Base-by-base conservation (phyloP, 164 flowering plant genomes). In the Santalum album region DNA sequence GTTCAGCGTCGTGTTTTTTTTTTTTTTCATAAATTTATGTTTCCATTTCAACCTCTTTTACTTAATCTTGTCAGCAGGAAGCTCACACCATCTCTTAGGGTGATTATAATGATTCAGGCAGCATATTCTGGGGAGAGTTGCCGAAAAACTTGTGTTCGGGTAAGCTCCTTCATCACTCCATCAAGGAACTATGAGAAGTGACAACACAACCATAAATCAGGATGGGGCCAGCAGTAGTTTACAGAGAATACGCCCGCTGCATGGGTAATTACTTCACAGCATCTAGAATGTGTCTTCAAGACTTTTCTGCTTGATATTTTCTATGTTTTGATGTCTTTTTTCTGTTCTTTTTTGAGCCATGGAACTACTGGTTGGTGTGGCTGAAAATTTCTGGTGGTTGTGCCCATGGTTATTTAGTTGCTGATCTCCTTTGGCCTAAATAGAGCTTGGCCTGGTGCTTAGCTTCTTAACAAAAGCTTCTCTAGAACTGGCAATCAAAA, bases 141-240 rank as follows among this genome's bases (percentile, higher is more conserved):
- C 15, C 45, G 50, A 29, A 69, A 64, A 56, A 65, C 63, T 48
- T 78, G 77, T 51, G 73, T 75, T 63, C 77, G 78, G 67, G 50
- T 72, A 68, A 62, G 78, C 75, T 46, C 56, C 16, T 63, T 70
- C 63, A 44, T 63, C 55, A 67, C 23, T 63, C 58, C 40, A 22
- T 55, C 69, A 42, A 65, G 44, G 39, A 78, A 54, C 53, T 39
- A 88, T 85, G 92, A 75, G 70, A 71, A 66, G 79, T 78, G 80
- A 81, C 34, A 70, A 56, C 58, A 56, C 56, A 45, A 60, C 52
- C 23, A 43, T 57, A 56, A 44, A 70, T 51, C 64, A 71, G 23
- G 71, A 68, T 60, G 79, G 77, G 55, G 42, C 53, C 51, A 65
- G 50, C 25, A 69, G 65, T 46, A 66, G 76, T 42, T 35, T 60